Base-by-base conservation (phyloP, 169 alveolate genomes). In the Cryptosporidium canis region DNA sequence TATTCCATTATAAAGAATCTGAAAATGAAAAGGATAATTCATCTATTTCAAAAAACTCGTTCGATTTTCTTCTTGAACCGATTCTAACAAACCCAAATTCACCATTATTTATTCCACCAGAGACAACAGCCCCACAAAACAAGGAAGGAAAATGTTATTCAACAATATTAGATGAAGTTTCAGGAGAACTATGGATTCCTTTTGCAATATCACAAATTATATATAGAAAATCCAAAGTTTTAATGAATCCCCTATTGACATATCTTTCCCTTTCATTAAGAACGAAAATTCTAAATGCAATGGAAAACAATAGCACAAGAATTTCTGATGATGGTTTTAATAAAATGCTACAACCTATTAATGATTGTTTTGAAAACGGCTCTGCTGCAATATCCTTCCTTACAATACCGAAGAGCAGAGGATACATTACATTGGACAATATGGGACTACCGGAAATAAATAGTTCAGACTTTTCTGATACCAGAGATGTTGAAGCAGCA, bases 161-260 rank as follows among this genome's bases (percentile, higher is more conserved):
- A n/a, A 77, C 87, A 21, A 77, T 77, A 44, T 29, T 77, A 27
- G 43, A 77, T 58, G 87, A 77, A 55, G 87, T 77, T 39, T 77
- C 87, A n/a, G 87, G 87, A 56, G 87, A 61, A 77, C 27, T 77
- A 27, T 77, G 87, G 87, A 61, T 61, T 41, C 87, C 87, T 3
- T 77, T 77, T 27, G 87, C 87, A 37, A 77, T 77, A 29, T 77
- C 87, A 18, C 87, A 77, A 77, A 77, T 77, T n/a, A 35, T 77
- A 3, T 77, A 77, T 65, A 77, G 87, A 31, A 77, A 77, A 58
- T 55, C 77, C 37, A 77, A 77, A 63, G 58, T 58, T 21, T 21
- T 61, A 58, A 77, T 58, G 77, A 77, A 77, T 63, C 87, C 87
- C 29, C 48, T 77, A 9, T 45, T 77, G 64, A 56, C 71, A 31